A percentile compares a stretch with the other conserved stretches of the same genome.
Conservation (phyloP, 805 yeast genomes). For the Saccharomycopsis guyanensis region DNA sequence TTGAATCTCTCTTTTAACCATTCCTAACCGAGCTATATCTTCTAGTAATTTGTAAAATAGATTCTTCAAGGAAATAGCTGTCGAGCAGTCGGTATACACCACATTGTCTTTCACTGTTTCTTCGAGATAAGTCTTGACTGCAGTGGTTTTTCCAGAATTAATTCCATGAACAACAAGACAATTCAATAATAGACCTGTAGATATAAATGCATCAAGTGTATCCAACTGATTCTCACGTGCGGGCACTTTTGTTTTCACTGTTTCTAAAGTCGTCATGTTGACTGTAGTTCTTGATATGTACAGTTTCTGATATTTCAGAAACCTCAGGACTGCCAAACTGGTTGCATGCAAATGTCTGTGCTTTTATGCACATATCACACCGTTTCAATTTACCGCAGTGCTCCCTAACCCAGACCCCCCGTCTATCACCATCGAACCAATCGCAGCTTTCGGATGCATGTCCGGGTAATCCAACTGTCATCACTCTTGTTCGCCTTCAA, state of each 20-base stretch:
- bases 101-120: background rate
- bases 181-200: slow-evolving; percentile 4
- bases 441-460: too few relatives aligned
- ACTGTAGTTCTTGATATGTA: too few relatives aligned
- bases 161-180: slow-evolving; percentile 17
- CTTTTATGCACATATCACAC: too few relatives aligned
- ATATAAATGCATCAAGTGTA: slow-evolving; percentile 10
- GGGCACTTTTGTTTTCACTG: background rate
- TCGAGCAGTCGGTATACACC: slow-evolving; percentile 12
- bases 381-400: too few relatives aligned
- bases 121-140: slow-evolving; percentile 6
- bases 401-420: too few relatives aligned
- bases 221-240: slow-evolving; percentile 15
- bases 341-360: too few relatives aligned
- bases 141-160: slow-evolving; percentile 17
- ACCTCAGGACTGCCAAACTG: too few relatives aligned
- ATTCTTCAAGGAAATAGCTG: slow-evolving; percentile 8
- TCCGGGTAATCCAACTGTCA: too few relatives aligned
- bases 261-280: too few relatives aligned
- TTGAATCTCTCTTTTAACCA: background rate
- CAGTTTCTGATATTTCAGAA: too few relatives aligned
- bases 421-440: too few relatives aligned
- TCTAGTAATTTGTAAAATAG: slow-evolving; percentile 9
- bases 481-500: too few relatives aligned
- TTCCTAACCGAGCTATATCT: background rate